Conservation (phyloP, 306 rosid genomes). For the Carpinus viminea region DNA sequence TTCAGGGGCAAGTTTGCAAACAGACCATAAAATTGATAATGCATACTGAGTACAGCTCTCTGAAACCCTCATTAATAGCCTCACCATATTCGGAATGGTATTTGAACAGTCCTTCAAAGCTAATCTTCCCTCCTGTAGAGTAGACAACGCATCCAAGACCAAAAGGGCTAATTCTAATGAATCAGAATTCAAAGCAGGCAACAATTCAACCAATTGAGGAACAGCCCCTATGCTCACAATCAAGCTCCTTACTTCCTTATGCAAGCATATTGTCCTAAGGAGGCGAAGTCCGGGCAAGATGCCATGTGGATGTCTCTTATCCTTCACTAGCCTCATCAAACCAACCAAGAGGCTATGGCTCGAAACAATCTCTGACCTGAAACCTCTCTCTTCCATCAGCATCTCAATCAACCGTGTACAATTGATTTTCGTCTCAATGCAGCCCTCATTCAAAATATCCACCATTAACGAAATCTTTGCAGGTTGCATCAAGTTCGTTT, state of each 20-base stretch:
- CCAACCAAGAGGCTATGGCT: constrained; percentile 78
- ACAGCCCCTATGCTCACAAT: constrained; percentile 71
- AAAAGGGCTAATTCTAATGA: constrained; percentile 64
- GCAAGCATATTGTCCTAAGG: constrained; percentile 49
- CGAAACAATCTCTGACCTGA: constrained; percentile 52
- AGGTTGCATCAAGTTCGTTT: constrained; percentile 57
- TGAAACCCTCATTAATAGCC: constrained; percentile 66
- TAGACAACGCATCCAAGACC: constrained; percentile 50
- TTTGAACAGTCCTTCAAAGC: constrained; percentile 61
- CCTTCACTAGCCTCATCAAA: constrained; percentile 72
- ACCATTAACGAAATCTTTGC: constrained; percentile 67
- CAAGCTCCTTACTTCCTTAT: constrained; percentile 56
- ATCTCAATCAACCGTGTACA: constrained; percentile 59
- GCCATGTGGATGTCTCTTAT: constrained; percentile 56
- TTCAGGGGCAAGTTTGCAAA: constrained; percentile 64
- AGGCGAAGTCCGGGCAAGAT: constrained; percentile 59
- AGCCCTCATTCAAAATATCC: constrained; percentile 76
- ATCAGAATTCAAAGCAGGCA: constrained; percentile 52
- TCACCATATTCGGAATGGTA: constrained; percentile 66
- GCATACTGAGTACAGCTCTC: constrained; percentile 73
- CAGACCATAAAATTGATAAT: constrained; percentile 60
- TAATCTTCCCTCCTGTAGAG: constrained; percentile 56
- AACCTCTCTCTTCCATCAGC: constrained; percentile 57
- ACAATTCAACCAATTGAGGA: constrained; percentile 62
- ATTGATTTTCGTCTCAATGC: constrained; percentile 65